Evolutionary conservation across 805 yeast genomes (phyloP).

Genomic region (Saccharomycopsis oosterbeekiorum): DNA sequence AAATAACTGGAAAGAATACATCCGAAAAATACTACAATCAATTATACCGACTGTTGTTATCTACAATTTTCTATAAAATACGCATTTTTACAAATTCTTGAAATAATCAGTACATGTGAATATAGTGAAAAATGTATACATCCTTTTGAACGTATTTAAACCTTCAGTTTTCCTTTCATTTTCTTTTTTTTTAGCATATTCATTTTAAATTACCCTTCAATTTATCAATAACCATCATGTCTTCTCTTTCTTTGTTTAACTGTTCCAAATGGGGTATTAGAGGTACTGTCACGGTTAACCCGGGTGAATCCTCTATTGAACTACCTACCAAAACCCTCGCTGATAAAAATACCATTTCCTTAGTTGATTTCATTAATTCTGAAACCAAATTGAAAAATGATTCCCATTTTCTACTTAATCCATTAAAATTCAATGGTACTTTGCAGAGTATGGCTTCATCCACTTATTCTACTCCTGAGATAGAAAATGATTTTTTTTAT

Average conservation of each 20-base stretch:
- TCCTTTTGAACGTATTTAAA: too few relatives aligned
- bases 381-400: conserved; percentile 34
- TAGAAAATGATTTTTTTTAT: conserved; percentile 50
- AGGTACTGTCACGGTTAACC: conserved; percentile 25
- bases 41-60: too few relatives aligned
- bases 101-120: too few relatives aligned
- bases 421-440: conserved; percentile 59
- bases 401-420: conserved; percentile 44
- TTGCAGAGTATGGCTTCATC: conserved; percentile 70
- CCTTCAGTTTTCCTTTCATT: too few relatives aligned
- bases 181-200: not conserved
- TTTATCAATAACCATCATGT: not conserved
- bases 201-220: too few relatives aligned
- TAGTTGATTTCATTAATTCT: conserved; percentile 19
- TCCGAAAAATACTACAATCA: too few relatives aligned
- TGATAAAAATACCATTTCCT: conserved; percentile 21
- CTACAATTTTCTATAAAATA: too few relatives aligned
- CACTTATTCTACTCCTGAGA: conserved; percentile 37
- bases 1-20: too few relatives aligned
- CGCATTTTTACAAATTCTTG: too few relatives aligned
- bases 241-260: conserved; percentile 9
- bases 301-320: conserved; percentile 28
- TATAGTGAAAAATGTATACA: too few relatives aligned
- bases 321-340: conserved; percentile 22
- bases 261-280: conserved; percentile 24